A percentile compares a stretch with the other conserved stretches of the same genome.
Evolutionary conservation across 768 basidiomycete species (phyloP).

Genomic region (Boletus rubroflammeus): DNA sequence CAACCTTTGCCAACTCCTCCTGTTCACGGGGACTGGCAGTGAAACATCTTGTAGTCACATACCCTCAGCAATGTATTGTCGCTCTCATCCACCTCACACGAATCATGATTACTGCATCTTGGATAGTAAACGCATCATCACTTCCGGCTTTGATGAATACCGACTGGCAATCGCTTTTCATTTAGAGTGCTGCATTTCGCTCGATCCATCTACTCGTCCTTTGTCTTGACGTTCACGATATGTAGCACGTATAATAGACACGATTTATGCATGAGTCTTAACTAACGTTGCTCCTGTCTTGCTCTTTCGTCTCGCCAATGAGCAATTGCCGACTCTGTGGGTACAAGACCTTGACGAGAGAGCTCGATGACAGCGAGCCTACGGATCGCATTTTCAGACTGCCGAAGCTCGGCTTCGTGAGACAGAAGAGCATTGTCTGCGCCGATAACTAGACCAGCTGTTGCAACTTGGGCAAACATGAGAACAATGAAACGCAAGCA

Average conservation of each 20-base stretch:
- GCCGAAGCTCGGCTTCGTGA: conserved; percentile 64
- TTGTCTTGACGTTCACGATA: conserved; percentile 2
- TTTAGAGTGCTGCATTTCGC: conserved; percentile 21
- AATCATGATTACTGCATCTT: conserved; percentile 9
- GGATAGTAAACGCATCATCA: conserved; percentile 9
- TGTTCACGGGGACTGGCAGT: conserved; percentile 27
- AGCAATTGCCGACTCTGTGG: conserved; percentile 79
- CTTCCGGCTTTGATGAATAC: conserved; percentile 1
- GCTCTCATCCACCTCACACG: conserved; percentile 6
- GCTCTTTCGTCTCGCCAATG: conserved; percentile 63
- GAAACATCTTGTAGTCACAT: conserved; percentile 15
- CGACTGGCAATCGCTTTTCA: not conserved
- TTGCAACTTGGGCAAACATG: conserved; percentile 42
- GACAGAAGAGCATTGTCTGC: conserved; percentile 73
- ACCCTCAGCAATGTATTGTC: conserved; percentile 16
- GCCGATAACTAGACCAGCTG: conserved; percentile 65
- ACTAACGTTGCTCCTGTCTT: conserved; percentile 12
- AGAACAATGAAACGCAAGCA: not conserved
- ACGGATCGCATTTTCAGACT: conserved; percentile 65
- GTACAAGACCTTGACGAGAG: conserved; percentile 67
- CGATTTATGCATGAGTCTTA: conserved; percentile 4
- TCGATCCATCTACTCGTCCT: not conserved
- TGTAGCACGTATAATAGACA: conserved; percentile 13
- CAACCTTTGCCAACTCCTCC: conserved; percentile 28
- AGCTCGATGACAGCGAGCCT: conserved; percentile 73